A percentile compares a stretch with the other conserved stretches of the same genome.
These are phyloP conservation scores for Tetradesmus lagerheimii DNA, from an alignment of 139 green algal genomes.

Conservation along the genomic window DNA sequence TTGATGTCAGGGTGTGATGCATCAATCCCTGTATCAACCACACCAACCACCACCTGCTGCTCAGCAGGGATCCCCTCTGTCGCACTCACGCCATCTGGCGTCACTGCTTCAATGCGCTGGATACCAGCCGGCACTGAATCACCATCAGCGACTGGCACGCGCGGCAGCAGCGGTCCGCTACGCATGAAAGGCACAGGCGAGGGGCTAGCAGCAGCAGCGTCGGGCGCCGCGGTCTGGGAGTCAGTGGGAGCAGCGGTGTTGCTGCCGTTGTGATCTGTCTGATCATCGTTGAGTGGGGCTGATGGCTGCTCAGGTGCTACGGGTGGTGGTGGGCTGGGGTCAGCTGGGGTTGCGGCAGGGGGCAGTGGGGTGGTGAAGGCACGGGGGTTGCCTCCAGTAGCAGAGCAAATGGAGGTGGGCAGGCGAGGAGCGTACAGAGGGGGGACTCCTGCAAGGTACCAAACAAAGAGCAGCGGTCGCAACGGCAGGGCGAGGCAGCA, in stretches of 20 bases:
- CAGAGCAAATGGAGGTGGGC: background rate
- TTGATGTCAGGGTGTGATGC: constrained; percentile 11
- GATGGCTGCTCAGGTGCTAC: background rate
- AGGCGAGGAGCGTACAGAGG: background rate
- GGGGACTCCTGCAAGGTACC: background rate
- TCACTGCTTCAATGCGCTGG: background rate
- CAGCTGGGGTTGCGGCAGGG: too few relatives aligned
- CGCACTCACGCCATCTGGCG: background rate
- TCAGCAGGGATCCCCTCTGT: background rate
- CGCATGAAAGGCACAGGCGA: background rate
- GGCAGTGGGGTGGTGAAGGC: background rate
- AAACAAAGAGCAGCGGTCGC: background rate
- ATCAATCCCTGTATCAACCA: background rate
- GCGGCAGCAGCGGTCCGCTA: background rate
- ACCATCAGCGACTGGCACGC: background rate
- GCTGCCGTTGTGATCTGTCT: background rate
- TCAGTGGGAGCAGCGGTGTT: background rate
- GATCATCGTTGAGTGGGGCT: background rate
- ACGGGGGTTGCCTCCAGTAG: background rate
- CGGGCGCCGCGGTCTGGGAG: background rate
- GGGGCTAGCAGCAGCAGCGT: background rate
- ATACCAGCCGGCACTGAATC: background rate
- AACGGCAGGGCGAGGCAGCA: background rate
- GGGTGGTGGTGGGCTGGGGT: background rate
- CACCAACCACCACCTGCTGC: background rate